A percentile compares a stretch with the other conserved stretches of the same genome.
Evolutionary conservation across 352 stramenopile species (phyloP).

Genomic region (Hyaloperonospora brassicae): DNA sequence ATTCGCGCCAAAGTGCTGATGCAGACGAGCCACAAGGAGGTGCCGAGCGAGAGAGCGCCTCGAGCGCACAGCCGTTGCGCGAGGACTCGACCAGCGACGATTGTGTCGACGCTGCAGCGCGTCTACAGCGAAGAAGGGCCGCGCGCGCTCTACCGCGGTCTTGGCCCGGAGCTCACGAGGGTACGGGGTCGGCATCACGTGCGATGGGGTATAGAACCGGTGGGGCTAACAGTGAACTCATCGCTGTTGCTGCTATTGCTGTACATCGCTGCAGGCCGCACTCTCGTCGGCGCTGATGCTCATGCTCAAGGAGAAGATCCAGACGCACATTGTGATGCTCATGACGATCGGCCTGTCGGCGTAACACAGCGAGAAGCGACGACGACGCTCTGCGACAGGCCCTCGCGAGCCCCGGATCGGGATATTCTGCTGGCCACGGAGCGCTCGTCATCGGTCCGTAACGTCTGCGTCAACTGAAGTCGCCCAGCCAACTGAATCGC

Average conservation of each 20-base stretch:
- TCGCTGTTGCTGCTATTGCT: slow-evolving; percentile 7
- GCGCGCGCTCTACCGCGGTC: slow-evolving; percentile 88
- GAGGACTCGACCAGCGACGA: slow-evolving; percentile 60
- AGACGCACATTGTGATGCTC: slow-evolving; percentile 81
- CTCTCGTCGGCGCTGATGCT: slow-evolving; percentile 94
- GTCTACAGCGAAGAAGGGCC: slow-evolving; percentile 83
- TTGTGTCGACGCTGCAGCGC: slow-evolving; percentile 64
- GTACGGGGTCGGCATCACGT: slow-evolving; percentile 18
- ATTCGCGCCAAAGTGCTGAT: slow-evolving; percentile 94
- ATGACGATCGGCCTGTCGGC: slow-evolving; percentile 56
- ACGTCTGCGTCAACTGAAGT: too few species aligned
- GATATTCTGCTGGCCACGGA: too few species aligned
- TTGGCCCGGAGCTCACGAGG: slow-evolving; percentile 91
- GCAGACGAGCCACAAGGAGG: slow-evolving; percentile 73
- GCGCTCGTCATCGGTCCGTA: too few species aligned
- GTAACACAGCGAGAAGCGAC: slow-evolving; percentile 5
- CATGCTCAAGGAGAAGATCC: slow-evolving; percentile 97
- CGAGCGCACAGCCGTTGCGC: slow-evolving; percentile 8
- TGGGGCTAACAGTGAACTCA: neutral
- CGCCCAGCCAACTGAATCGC: too few species aligned
- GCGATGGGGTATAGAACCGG: neutral
- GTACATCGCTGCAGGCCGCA: slow-evolving; percentile 61
- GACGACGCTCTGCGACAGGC: too few species aligned
- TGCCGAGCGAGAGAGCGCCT: slow-evolving; percentile 9
- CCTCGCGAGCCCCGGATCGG: too few species aligned